Evolutionary conservation across 108 stramenopile species (phyloP).

Genomic region (Schizochytrium sp.): DNA sequence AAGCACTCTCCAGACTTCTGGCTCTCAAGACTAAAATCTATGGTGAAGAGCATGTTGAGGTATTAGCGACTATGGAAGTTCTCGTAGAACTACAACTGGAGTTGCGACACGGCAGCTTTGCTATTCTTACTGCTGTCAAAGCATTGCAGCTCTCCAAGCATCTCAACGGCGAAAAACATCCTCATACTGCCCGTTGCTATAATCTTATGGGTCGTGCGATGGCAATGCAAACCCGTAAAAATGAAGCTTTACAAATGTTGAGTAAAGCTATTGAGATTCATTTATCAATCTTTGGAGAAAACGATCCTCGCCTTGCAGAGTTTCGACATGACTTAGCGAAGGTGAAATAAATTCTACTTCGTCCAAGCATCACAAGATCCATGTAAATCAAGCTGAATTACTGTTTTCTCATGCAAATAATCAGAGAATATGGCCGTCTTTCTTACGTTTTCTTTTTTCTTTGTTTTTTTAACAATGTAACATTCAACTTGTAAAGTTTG

Average conservation of each 20-base stretch:
- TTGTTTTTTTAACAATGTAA: too few species aligned
- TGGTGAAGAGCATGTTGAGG: not conserved
- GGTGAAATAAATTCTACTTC: too few species aligned
- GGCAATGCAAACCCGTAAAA: not conserved
- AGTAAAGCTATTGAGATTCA: constrained; percentile 4
- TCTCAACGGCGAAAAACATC: constrained; percentile 29
- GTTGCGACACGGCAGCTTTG: not conserved
- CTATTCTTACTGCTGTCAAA: constrained; percentile 21
- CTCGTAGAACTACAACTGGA: constrained; percentile 8
- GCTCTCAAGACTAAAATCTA: not conserved
- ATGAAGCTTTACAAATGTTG: not conserved
- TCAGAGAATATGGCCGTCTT: too few species aligned
- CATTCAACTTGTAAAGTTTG: too few species aligned
- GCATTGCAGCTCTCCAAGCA: constrained; percentile 39
- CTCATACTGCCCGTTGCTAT: constrained; percentile 13
- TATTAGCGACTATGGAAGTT: not conserved
- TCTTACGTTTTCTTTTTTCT: too few species aligned
- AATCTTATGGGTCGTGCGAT: constrained; percentile 36
- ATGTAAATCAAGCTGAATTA: too few species aligned
- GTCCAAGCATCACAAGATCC: not conserved
- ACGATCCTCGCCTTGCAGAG: not conserved
- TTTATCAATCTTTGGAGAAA: not conserved
- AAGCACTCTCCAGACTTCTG: not conserved
- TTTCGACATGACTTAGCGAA: not conserved
- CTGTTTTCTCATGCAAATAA: too few species aligned